Conservation (phyloP, 2,329 filamentous ascomycete genomes). For the Penicillium sp. region DNA sequence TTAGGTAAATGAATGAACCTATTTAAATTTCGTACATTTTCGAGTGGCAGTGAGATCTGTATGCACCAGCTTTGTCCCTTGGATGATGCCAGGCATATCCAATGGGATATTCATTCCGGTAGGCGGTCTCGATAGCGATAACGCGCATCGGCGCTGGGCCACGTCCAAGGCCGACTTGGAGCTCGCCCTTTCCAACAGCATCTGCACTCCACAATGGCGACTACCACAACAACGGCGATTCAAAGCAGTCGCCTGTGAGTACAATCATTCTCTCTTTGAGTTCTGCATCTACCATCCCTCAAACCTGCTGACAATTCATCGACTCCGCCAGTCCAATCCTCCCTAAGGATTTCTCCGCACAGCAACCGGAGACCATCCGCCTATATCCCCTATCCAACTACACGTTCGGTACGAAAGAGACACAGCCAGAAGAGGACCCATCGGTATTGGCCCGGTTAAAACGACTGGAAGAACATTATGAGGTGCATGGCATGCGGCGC, state of each 20-base stretch:
- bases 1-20: not conserved
- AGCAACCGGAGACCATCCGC: slow-evolving; percentile 86
- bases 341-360: slow-evolving; percentile 82
- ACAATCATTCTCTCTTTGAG: not conserved
- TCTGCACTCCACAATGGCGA: slow-evolving; percentile 67
- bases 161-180: not conserved
- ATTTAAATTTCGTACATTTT: no score
- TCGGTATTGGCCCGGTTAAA: slow-evolving; percentile 91
- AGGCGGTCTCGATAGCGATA: slow-evolving; percentile 21
- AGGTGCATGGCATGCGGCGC: slow-evolving; percentile 89
- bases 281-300: not conserved
- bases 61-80: no score
- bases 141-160: slow-evolving; percentile 1
- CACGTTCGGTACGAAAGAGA: slow-evolving; percentile 98
- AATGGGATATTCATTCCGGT: no score
- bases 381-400: slow-evolving; percentile 97
- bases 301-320: slow-evolving; percentile 14
- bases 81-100: no score
- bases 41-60: no score
- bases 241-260: slow-evolving; percentile 73
- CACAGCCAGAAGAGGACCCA: slow-evolving; percentile 95
- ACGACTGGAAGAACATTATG: slow-evolving; percentile 94
- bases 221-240: slow-evolving; percentile 74
- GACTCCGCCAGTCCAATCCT: slow-evolving; percentile 64
- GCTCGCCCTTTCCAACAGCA: slow-evolving; percentile 1